These are phyloP conservation scores for Amauroascus niger DNA, from an alignment of 2,329 filamentous ascomycete species.

Conservation along the genomic window DNA sequence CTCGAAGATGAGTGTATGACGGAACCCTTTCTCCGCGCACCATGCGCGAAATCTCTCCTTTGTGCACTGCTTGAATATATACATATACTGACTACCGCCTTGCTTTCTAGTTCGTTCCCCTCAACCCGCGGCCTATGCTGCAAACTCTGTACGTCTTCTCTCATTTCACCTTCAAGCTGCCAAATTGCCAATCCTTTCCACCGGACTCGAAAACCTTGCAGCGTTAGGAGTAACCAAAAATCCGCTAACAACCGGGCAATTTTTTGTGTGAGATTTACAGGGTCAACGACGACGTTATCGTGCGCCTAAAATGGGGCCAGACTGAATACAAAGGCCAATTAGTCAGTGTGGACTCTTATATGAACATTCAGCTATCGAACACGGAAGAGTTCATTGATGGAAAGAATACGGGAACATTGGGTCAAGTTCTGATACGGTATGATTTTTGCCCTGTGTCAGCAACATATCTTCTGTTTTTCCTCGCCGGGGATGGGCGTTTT, in stretches of 20 bases:
- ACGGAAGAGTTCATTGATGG: slow-evolving; percentile 89
- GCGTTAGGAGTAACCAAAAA: too few species aligned
- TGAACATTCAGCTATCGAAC: slow-evolving; percentile 90
- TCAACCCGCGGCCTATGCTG: slow-evolving; percentile 95
- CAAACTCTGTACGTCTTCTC: slow-evolving; percentile 64
- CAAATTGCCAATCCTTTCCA: too few species aligned
- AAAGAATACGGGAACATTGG: slow-evolving; percentile 72
- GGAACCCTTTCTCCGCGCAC: not conserved
- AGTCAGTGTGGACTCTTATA: slow-evolving; percentile 92
- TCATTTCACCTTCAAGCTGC: not conserved
- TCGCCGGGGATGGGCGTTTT: too few species aligned
- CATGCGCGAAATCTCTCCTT: not conserved
- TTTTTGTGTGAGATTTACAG: slow-evolving; percentile 34
- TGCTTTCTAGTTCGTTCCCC: slow-evolving; percentile 61
- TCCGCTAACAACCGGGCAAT: not conserved
- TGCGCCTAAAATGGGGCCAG: slow-evolving; percentile 95
- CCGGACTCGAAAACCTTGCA: too few species aligned
- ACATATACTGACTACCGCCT: not conserved
- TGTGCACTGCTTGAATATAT: too few species aligned
- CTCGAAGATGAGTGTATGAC: slow-evolving; percentile 1
- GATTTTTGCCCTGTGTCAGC: not conserved
- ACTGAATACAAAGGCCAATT: slow-evolving; percentile 93
- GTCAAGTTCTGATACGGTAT: slow-evolving; percentile 85
- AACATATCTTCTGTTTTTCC: too few species aligned
- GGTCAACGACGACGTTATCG: slow-evolving; percentile 80